Percentiles rank a stretch among this genome's conserved stretches.
Conservation (phyloP, 768 basidiomycete species). For the Amanita thiersii region DNA sequence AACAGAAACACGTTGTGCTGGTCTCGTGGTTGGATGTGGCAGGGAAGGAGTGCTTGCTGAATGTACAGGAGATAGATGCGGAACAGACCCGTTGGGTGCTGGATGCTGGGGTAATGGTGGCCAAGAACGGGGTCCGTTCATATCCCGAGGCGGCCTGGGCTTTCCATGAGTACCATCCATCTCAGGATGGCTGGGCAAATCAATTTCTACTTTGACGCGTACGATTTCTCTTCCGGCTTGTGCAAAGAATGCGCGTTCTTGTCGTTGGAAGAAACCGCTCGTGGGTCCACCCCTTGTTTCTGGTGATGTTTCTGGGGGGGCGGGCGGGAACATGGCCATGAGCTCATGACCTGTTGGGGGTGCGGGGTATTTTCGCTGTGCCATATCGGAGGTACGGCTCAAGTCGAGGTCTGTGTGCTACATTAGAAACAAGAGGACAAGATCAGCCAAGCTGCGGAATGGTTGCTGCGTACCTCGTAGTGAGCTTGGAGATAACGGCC, state of each 20-base stretch:
- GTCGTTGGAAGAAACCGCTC: conserved; percentile 62
- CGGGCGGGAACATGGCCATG: conserved; percentile 77
- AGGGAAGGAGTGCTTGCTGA: conserved; percentile 21
- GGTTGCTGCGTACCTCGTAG: conserved; percentile 40
- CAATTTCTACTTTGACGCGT: conserved; percentile 65
- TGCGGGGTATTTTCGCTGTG: conserved; percentile 56
- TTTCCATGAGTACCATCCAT: conserved; percentile 17
- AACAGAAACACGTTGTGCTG: conserved; percentile 22
- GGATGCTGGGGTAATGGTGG: conserved; percentile 15
- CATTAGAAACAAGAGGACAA: conserved; percentile 3
- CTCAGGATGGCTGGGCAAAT: conserved; percentile 32
- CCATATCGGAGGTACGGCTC: conserved; percentile 38
- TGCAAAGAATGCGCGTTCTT: conserved; percentile 78
- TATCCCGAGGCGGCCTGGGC: conserved; percentile 16
- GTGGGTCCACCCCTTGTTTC: conserved; percentile 59
- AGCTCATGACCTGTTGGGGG: conserved; percentile 78
- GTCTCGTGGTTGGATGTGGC: conserved; percentile 27
- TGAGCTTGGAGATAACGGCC: conserved; percentile 57
- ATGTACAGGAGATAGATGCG: conserved; percentile 26
- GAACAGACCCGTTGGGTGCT: conserved; percentile 14
- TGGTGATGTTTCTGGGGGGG: conserved; percentile 49
- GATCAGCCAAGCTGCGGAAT: conserved; percentile 4
- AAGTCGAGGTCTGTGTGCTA: conserved; percentile 52
- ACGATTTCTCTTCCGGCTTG: conserved; percentile 74
- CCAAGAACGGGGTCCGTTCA: conserved; percentile 17